Conservation (phyloP, 2,329 filamentous ascomycete species). For the Ascochyta fabae region DNA sequence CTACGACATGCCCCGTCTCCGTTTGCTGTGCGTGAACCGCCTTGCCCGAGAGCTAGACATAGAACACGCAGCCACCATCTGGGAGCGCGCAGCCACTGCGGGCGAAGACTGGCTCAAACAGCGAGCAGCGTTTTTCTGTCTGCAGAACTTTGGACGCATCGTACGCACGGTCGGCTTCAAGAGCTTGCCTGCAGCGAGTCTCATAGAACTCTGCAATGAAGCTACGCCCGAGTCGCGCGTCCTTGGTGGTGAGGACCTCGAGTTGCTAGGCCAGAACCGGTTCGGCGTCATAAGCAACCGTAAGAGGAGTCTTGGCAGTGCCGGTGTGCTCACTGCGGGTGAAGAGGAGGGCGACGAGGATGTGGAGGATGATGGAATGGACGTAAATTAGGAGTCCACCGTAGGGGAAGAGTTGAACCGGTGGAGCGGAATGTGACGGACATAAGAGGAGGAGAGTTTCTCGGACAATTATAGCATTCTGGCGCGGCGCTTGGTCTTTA, state of each 20-base stretch:
- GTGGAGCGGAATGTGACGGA: too few relatives aligned
- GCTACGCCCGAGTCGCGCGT: conserved; percentile 93
- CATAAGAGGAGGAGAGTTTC: not conserved
- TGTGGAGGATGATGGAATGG: conserved; percentile 52
- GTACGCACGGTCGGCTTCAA: conserved; percentile 89
- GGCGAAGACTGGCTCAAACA: conserved; percentile 93
- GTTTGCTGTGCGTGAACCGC: conserved; percentile 88
- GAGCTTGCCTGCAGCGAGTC: conserved; percentile 74
- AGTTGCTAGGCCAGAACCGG: conserved; percentile 62
- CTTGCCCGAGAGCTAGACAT: conserved; percentile 91
- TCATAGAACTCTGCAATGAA: conserved; percentile 92
- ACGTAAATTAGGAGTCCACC: conserved; percentile 39
- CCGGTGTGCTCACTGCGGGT: conserved; percentile 48
- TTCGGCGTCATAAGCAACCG: conserved; percentile 47
- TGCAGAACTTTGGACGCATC: conserved; percentile 93
- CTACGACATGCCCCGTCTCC: conserved; percentile 94
- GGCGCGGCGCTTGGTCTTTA: conserved; percentile 15
- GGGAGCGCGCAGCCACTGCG: conserved; percentile 90
- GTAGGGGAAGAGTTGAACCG: not conserved
- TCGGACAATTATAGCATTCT: conserved; percentile 10
- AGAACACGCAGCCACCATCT: conserved; percentile 92
- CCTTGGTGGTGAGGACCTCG: conserved; percentile 83
- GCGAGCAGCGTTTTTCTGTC: conserved; percentile 84
- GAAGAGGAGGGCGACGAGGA: conserved; percentile 53
- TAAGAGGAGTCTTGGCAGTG: conserved; percentile 52